These are phyloP conservation scores for Russula sp. DNA, from an alignment of 768 basidiomycete species.

Conservation along the genomic window DNA sequence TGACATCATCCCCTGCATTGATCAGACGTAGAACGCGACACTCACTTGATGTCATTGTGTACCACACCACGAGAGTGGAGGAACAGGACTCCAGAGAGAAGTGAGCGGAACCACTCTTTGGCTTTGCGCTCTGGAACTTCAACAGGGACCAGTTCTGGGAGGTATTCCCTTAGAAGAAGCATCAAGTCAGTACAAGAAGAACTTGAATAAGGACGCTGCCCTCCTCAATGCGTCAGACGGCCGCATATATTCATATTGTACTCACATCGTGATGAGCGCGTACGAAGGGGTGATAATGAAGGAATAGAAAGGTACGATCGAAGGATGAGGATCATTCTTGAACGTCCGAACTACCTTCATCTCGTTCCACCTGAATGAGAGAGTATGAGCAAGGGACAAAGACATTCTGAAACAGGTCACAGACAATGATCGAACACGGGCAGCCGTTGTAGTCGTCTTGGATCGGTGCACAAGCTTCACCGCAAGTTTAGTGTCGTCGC, in stretches of 20 bases:
- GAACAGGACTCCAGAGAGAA: constrained; percentile 78
- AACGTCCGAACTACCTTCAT: constrained; percentile 92
- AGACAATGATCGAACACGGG: constrained; percentile 82
- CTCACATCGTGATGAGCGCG: constrained; percentile 89
- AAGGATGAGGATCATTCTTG: constrained; percentile 81
- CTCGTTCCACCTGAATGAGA: constrained; percentile 79
- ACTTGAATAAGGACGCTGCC: background rate
- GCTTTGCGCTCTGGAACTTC: constrained; percentile 78
- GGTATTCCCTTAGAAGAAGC: constrained; percentile 63
- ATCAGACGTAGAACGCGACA: constrained; percentile 18
- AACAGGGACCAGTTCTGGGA: constrained; percentile 82
- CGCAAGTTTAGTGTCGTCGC: constrained; percentile 56
- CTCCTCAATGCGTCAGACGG: background rate
- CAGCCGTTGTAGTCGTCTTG: constrained; percentile 78
- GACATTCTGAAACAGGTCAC: constrained; percentile 27
- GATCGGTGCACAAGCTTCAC: constrained; percentile 89
- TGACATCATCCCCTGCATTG: background rate
- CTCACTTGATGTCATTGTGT: constrained; percentile 92
- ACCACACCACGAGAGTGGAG: constrained; percentile 79
- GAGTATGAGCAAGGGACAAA: background rate
- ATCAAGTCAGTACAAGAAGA: background rate
- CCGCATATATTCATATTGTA: constrained; percentile 20
- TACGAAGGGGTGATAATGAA: constrained; percentile 91
- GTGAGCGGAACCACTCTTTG: constrained; percentile 72
- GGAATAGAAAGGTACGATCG: constrained; percentile 87